These are phyloP conservation scores for Phytophthora pistaciae DNA, from an alignment of 352 stramenopile species.

Conservation along the genomic window DNA sequence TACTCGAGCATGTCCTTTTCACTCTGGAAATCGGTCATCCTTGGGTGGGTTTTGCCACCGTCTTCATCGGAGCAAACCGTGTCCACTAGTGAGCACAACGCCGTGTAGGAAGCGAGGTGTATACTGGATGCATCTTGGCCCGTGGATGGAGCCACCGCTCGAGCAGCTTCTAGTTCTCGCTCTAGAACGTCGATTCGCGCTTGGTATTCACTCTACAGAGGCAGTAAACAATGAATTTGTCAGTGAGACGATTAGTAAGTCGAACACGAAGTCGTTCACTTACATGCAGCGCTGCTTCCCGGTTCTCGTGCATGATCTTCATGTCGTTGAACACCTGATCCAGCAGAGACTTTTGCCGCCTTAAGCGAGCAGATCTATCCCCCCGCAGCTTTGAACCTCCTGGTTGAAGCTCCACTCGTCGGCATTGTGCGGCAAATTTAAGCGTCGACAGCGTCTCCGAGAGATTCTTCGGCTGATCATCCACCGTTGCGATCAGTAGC, in stretches of 20 bases:
- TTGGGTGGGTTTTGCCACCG: constrained; percentile 29
- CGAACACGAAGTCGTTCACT: background rate
- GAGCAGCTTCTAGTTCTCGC: constrained; percentile 30
- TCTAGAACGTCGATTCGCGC: constrained; percentile 46
- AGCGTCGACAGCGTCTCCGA: constrained; percentile 77
- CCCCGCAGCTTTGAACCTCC: constrained; percentile 7
- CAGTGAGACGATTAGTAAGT: background rate
- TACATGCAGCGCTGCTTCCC: constrained; percentile 57
- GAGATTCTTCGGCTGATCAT: constrained; percentile 61
- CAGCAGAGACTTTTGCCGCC: constrained; percentile 34
- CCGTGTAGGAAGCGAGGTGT: constrained; percentile 48
- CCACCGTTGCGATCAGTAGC: constrained; percentile 72
- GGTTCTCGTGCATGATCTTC: constrained; percentile 59
- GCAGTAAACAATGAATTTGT: background rate
- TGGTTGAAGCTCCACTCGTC: constrained; percentile 59
- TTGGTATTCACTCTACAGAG: constrained; percentile 50
- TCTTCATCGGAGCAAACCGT: background rate
- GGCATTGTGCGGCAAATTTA: constrained; percentile 80
- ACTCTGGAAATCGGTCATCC: constrained; percentile 35
- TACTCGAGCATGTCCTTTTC: constrained; percentile 42
- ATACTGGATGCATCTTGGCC: constrained; percentile 1
- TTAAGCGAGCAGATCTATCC: constrained; percentile 21
- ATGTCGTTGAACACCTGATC: constrained; percentile 62
- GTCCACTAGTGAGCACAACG: constrained; percentile 61
- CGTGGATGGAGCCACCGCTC: constrained; percentile 3